Conservation (phyloP, 2,329 filamentous ascomycete genomes). For the Aspergillus intermedius region DNA sequence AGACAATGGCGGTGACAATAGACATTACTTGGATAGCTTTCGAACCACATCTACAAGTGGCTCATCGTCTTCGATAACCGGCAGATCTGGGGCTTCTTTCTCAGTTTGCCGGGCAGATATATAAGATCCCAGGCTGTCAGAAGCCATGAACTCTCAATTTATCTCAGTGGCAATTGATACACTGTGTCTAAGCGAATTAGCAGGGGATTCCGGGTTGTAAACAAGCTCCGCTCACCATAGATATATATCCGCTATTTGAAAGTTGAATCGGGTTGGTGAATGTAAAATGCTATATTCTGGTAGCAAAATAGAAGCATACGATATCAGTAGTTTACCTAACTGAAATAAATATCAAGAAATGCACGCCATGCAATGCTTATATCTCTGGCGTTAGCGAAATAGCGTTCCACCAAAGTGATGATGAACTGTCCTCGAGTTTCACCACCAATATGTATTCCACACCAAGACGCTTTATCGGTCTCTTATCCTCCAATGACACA, state of each 20-base stretch:
- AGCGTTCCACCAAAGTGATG: too few species aligned
- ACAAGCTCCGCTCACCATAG: not conserved
- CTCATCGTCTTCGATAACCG: slow-evolving; percentile 36
- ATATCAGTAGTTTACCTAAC: too few species aligned
- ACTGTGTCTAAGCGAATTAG: not conserved
- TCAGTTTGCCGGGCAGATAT: slow-evolving; percentile 12
- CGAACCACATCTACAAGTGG: slow-evolving; percentile 33
- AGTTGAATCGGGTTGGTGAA: not conserved
- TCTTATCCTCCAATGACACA: too few species aligned
- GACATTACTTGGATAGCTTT: slow-evolving; percentile 33
- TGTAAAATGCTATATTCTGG: too few species aligned
- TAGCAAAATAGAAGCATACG: too few species aligned
- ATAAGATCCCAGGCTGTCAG: slow-evolving; percentile 6
- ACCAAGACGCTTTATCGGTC: too few species aligned
- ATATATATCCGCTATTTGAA: not conserved
- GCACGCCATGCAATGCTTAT: too few species aligned
- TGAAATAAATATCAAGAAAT: too few species aligned
- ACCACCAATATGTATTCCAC: too few species aligned
- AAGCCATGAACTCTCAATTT: not conserved
- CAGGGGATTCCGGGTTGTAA: too few species aligned
- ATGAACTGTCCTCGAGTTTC: too few species aligned
- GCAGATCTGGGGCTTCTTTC: slow-evolving; percentile 29
- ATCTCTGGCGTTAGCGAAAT: too few species aligned
- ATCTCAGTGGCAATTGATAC: not conserved
- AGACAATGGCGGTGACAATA: not conserved